phyloP scores from a whole-genome alignment of 1,284 basidiomycete species.

The Ganoderma resinaceum region DNA sequence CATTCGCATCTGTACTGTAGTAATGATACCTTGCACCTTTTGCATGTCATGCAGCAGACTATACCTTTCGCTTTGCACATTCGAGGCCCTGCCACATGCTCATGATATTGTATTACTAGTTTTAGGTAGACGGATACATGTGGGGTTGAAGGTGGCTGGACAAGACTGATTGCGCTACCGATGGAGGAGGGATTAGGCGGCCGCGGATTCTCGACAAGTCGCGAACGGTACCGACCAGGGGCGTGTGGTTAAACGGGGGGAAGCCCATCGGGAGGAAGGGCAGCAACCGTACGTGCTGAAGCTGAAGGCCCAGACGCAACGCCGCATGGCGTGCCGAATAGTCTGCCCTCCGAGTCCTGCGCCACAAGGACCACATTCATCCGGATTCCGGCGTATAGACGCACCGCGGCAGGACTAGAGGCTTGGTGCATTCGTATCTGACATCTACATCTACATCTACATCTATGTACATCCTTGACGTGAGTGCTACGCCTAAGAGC shows the following conservation, averaged over 20 bases:
- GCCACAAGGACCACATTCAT: neutral
- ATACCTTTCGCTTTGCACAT: neutral
- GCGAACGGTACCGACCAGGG: neutral
- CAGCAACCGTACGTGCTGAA: neutral
- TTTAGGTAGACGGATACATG: neutral
- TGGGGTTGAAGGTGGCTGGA: neutral
- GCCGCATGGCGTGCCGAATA: neutral
- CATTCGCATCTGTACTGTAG: slow-evolving; percentile 4
- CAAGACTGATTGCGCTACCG: too few species aligned
- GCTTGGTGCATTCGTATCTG: too few species aligned
- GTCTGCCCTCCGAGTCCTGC: neutral
- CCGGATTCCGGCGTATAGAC: neutral
- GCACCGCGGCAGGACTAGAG: neutral
- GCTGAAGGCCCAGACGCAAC: neutral
- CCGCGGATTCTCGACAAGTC: too few species aligned
- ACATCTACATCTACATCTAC: too few species aligned
- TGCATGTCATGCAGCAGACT: slow-evolving; percentile 1
- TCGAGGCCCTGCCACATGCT: neutral
- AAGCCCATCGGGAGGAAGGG: too few species aligned
- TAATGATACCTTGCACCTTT: slow-evolving; percentile 3
- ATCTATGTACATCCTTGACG: neutral
- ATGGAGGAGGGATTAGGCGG: too few species aligned
- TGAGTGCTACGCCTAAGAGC: neutral
- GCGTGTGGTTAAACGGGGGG: too few species aligned
- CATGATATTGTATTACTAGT: slow-evolving; percentile 4